Evolutionary conservation across 306 rosid genomes (phyloP), one percentile per base, ranked within the genome.

Genomic region (Dryas drummondii): DNA sequence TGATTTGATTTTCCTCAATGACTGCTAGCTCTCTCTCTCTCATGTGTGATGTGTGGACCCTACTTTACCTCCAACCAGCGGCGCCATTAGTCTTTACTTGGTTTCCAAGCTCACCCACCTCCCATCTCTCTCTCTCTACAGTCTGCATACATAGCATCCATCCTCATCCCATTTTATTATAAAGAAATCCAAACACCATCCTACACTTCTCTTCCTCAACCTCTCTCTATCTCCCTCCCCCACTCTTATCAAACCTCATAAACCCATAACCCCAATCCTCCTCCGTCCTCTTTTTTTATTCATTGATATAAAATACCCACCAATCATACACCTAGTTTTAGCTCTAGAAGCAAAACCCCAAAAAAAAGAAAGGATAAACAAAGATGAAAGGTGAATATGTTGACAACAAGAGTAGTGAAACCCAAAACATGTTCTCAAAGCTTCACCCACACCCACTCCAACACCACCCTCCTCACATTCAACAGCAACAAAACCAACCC

Each of bases 51-150:
- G 44, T 49, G 82, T 83, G 92, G 96, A 47, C 88, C 94, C 85
- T 77, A 78, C 77, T 10, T 61, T 40, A 50, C 49, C 77, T 80
- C 86, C 83, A 66, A 79, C 89, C 87, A 93, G 91, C 94, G 88
- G 94, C 97, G 88, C 91, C 90, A 84, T 82, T 79, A 85, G 89
- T 83, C 94, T 83, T 86, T 85, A 84, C 96, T 89, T 89, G 59
- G 75, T 86, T 91, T 85, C 90, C 82, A 89, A 88, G 86, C 77
- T 82, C 96, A 89, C 91, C 93, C 85, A 86, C 94, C 91, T 9
- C 54, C 32, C 26, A 4, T 45, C 54, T 45, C 54, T 64, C 51
- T 60, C 71, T 22, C 50, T 59, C 56, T 19, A 26, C 26, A 62
- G 66, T 12, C 4, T 32, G 10, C 3, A 63, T 63, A n/a, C 26